Evolutionary conservation across 208 protist genomes (phyloP).

Genomic region (Spongospora subterranea): DNA sequence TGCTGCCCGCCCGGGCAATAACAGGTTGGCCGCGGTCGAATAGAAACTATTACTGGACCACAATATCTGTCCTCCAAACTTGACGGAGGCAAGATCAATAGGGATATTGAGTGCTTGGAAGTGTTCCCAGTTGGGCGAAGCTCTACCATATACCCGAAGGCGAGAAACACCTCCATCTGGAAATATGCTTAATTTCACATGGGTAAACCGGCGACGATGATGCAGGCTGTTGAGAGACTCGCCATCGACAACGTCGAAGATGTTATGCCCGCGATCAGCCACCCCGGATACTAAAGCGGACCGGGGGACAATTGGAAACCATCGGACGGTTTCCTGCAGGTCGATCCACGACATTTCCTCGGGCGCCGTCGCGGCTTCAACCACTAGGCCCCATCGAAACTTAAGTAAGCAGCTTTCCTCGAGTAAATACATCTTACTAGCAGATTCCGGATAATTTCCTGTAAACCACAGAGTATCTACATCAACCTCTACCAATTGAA

Average conservation of each 20-base stretch:
- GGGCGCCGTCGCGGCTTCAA: conserved; percentile 16
- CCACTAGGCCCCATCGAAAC: background rate
- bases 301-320: background rate
- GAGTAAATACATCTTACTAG: conserved; percentile 4
- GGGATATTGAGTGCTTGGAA: background rate
- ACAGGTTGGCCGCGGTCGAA: background rate
- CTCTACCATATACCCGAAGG: background rate
- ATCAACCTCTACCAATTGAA: background rate
- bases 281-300: background rate
- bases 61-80: background rate
- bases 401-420: background rate
- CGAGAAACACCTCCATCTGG: conserved; percentile 37
- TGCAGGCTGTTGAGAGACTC: background rate
- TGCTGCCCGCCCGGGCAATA: background rate
- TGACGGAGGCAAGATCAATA: background rate
- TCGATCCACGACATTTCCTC: conserved; percentile 14
- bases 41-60: conserved; percentile 24
- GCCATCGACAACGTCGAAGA: background rate
- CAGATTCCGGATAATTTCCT: conserved; percentile 9
- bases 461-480: conserved; percentile 22
- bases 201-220: background rate
- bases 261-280: background rate
- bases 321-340: background rate
- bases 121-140: background rate
- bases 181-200: conserved; percentile 20